Base-by-base conservation (phyloP, 1,139 yeast species). In the Sugiyamaella xylanicola region DNA sequence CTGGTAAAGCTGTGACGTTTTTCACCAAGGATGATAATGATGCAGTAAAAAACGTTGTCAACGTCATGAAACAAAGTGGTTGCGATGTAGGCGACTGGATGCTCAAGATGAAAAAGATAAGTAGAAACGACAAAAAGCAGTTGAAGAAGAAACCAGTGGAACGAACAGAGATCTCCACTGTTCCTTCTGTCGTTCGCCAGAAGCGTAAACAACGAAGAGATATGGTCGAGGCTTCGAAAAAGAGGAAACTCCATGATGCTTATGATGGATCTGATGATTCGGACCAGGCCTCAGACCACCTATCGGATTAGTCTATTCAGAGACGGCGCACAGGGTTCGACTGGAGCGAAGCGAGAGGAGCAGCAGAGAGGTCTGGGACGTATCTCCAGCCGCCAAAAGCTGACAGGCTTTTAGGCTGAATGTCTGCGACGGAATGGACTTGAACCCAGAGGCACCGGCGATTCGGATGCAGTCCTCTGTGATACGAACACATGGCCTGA, bases 31-130 rank as follows among this genome's bases (percentile, higher is more conserved):
- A 89, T 60, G 99, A 95, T 68, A 75, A 82, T 11, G 73, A 80
- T 55, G 83, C 89, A 1, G 79, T 93, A 49, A 88, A 87, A 69
- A 89, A 95, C 9, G 88, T 93, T 37, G 81, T 92, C 42, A 93
- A 92, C 68, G 98, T 93, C 15, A 93, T 93, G 96, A 87, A 87
- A 65, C 96, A 91, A 70, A 87, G 96, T 62, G 97, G 96, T 1
- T 81, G 88, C 59, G 80, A 80, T 41, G 78, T 77, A 20, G 84
- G 90, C 48, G 83, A 76, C 35, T 93, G 99, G 99, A 84, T 95
- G 88, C 81, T 84, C 52, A 79, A 82, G 56, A 73, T 89, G 72
- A 78, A 85, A n/a, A 88, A 88, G 68, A 75, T 91, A 61, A 75
- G 83, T 9, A 83, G 83, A 66, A 80, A 78, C 54, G 86, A 87